These are phyloP conservation scores for Trichosanthes cucumerina DNA, from an alignment of 306 rosid species.

Conservation along the genomic window DNA sequence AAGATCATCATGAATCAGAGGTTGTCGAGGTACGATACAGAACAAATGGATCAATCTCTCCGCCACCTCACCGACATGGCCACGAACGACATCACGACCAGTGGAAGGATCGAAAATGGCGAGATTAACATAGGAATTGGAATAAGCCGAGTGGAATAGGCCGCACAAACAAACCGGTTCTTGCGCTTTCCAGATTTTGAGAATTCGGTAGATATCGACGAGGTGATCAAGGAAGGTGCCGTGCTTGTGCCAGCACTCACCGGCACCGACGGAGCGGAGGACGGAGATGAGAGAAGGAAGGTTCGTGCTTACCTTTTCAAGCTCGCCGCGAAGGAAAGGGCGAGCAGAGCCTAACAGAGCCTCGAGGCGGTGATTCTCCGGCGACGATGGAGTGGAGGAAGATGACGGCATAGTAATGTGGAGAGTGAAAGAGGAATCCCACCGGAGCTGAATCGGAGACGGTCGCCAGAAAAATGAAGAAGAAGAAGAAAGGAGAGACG, in stretches of 20 bases:
- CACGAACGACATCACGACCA: constrained; percentile 49
- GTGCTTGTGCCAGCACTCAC: constrained; percentile 97
- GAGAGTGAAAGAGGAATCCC: background rate
- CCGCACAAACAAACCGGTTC: constrained; percentile 56
- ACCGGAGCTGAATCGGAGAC: background rate
- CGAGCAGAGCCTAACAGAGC: constrained; percentile 42
- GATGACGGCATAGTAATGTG: background rate
- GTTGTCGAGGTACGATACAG: constrained; percentile 66
- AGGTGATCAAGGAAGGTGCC: constrained; percentile 85
- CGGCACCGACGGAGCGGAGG: constrained; percentile 63
- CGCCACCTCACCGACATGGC: constrained; percentile 48
- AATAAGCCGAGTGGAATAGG: constrained; percentile 89
- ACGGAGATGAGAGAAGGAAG: constrained; percentile 42
- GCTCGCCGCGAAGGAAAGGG: constrained; percentile 76
- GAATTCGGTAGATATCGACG: constrained; percentile 49
- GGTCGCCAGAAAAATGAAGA: background rate
- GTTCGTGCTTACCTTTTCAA: constrained; percentile 31
- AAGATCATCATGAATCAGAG: constrained; percentile 70
- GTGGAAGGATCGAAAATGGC: constrained; percentile 83
- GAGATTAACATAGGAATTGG: constrained; percentile 86
- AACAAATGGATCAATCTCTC: constrained; percentile 65
- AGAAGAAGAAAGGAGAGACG: background rate
- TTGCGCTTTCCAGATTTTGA: constrained; percentile 59
- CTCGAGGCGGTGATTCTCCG: constrained; percentile 8
- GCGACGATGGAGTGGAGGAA: background rate